Base-by-base conservation (phyloP, 106 monocot species). In the Dendrobium officinale region DNA sequence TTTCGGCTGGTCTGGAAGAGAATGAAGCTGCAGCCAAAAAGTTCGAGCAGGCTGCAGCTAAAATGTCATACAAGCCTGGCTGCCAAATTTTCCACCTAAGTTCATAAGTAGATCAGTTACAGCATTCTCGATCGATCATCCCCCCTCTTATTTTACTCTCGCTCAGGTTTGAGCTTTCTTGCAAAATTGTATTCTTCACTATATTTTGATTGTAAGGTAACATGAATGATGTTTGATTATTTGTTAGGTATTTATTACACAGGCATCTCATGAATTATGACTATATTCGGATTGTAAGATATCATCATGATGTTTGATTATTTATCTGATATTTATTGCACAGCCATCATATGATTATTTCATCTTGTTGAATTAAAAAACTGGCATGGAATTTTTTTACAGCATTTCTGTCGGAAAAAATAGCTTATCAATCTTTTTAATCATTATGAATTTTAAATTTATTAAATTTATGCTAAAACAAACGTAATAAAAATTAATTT, bases 31-130 rank as follows among this genome's bases (percentile, higher is more conserved):
- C 80, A 15, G 77, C 74, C 13, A 92, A 92, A 73, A 92, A 90
- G 77, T 92, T 92, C 61, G 92, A 90, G 75, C 87, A 87, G 67
- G 86, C 85, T 76, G 70, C 87, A 33, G 58, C 45, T 80, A 85
- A 90, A 78, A 67, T 44, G 77, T 82, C 88, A 11, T 93, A 93
- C 87, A 87, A 90, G 61, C 85, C 88, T 17, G 45, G 75, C 61
- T 92, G 92, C 84, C 92, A 92, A 82, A 80, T 92, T 56, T 92
- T 92, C 78, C 89, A 92, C 72, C 87, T 92, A 42, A 83, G 82
- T 74, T 80, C 89, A 43, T 81, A 85, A 27, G 11, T 49, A 27
- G 6, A 48, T 76, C 15, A 37, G 4, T 70, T 15, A 70, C 64
- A 64, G 64, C 64, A 64, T 64, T 55, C n/a, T n/a, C n/a, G n/a